Evolutionary conservation across 768 basidiomycete genomes (phyloP).

Genomic region (Cystofilobasidium ferigula): DNA sequence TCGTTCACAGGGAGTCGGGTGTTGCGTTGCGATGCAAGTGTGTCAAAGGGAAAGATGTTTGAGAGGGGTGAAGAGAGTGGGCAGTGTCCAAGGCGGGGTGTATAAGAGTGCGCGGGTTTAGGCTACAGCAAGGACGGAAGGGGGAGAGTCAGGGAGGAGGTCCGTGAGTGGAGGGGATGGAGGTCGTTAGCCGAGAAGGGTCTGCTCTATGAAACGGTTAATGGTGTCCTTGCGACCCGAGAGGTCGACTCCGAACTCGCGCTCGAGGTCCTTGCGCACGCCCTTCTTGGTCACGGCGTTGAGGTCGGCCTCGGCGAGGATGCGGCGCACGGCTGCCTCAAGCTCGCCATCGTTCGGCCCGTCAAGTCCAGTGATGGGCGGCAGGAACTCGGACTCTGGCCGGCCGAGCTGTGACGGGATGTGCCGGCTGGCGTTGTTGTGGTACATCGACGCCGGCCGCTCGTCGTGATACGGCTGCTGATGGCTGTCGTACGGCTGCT

Average conservation of each 20-base stretch:
- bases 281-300: slow-evolving; percentile 86
- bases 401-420: slow-evolving; percentile 2
- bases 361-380: neutral
- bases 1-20: neutral
- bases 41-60: neutral
- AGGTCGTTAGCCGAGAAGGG: slow-evolving; percentile 2
- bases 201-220: slow-evolving; percentile 36
- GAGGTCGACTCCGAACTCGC: slow-evolving; percentile 63
- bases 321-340: slow-evolving; percentile 44
- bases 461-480: slow-evolving; percentile 11
- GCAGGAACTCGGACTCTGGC: slow-evolving; percentile 11
- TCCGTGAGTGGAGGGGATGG: neutral
- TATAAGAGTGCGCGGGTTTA: neutral
- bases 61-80: neutral
- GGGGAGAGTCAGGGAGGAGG: neutral
- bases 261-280: slow-evolving; percentile 71
- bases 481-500: too few relatives aligned
- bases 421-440: neutral
- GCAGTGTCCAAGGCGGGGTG: neutral
- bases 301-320: slow-evolving; percentile 68
- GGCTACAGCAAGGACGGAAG: neutral
- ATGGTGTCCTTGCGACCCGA: slow-evolving; percentile 42
- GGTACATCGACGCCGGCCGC: slow-evolving; percentile 6
- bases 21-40: neutral
- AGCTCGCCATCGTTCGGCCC: slow-evolving; percentile 57